A percentile compares a stretch with the other conserved stretches of the same genome.
These are phyloP conservation scores for Farysia itapuensis DNA, from an alignment of 1,284 basidiomycete species.

Conservation along the genomic window DNA sequence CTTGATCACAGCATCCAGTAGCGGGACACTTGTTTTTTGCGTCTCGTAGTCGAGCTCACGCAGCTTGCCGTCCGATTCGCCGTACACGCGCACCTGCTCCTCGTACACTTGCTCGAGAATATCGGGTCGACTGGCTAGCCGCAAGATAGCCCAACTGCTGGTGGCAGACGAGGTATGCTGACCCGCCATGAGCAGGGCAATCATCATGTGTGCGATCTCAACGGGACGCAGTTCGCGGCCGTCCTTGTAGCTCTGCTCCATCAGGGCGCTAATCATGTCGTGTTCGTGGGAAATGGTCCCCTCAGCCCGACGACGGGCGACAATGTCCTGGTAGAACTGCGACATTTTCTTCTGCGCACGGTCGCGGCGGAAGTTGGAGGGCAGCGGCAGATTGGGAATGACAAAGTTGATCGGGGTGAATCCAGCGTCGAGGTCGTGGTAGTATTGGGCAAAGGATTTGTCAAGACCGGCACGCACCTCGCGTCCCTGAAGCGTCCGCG, in stretches of 20 bases:
- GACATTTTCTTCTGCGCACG: constrained; percentile 89
- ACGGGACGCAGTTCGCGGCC: constrained; percentile 79
- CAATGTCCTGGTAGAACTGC: constrained; percentile 87
- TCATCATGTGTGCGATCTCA: constrained; percentile 94
- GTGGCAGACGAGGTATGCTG: constrained; percentile 96
- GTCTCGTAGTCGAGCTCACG: constrained; percentile 84
- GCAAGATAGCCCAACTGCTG: constrained; percentile 84
- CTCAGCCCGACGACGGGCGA: constrained; percentile 70
- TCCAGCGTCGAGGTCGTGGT: constrained; percentile 82
- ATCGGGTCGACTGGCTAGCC: constrained; percentile 78
- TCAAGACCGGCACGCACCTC: constrained; percentile 80
- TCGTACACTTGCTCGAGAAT: constrained; percentile 69
- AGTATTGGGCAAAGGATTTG: constrained; percentile 82
- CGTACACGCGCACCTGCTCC: constrained; percentile 84
- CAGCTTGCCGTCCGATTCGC: constrained; percentile 69
- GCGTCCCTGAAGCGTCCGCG: constrained; percentile 85
- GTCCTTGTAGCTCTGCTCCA: constrained; percentile 81
- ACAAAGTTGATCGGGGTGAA: constrained; percentile 71
- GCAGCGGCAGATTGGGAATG: constrained; percentile 89
- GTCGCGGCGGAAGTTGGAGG: constrained; percentile 84
- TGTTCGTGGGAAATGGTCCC: constrained; percentile 63
- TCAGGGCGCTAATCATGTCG: constrained; percentile 91
- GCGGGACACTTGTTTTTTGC: constrained; percentile 72
- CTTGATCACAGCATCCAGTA: constrained; percentile 86
- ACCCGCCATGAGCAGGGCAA: constrained; percentile 71